Base-by-base conservation (phyloP, 441 rosid species). In the Omphalea diandra region DNA sequence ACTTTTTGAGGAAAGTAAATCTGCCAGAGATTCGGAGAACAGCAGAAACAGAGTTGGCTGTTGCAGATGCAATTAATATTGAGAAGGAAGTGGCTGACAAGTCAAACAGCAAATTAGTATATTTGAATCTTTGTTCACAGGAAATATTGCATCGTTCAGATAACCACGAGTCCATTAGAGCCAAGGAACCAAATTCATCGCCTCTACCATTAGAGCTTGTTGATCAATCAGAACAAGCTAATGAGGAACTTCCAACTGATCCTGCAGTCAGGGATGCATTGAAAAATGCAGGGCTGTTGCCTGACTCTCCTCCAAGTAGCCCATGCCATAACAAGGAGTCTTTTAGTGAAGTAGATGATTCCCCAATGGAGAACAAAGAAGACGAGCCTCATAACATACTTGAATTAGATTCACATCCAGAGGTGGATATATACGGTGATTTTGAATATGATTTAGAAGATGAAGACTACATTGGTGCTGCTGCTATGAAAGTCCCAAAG, bases 31-130 rank as follows among this genome's bases (percentile, higher is more conserved):
- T 90, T 70, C 72, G 88, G 77, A 87, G 96, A 81, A 87, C 86
- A 68, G 99, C 98, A 74, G 97, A 82, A 47, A 90, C 97, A 40
- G 99, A 96, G 82, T 83, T 96, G 83, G 98, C 98, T 50, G 93
- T 96, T 76, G 99, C 99, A 68, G 99, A 96, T 86, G 99, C 98
- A 49, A 75, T 87, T 72, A 96, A 96, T 76, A 90, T 93, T 36
- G 99, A 96, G 81, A 93, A 85, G 80, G 89, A 70, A 33, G 89
- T 86, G 47, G 97, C 94, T 68, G 88, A 93, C 72, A 88, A 83
- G 84, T 90, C 99, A 69, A 91, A 79, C 82, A 88, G 94, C 86
- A 96, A 96, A 77, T 67, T 87, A 64, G 94, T 93, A n/a, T 96
- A 93, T 78, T 60, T 91, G 79, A 96, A 96, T 86, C 86, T 96